Percentiles rank a stretch among this genome's conserved stretches.
phyloP scores from a whole-genome alignment of 1,284 basidiomycete genomes.

The Cutaneotrichosporon mucoides region DNA sequence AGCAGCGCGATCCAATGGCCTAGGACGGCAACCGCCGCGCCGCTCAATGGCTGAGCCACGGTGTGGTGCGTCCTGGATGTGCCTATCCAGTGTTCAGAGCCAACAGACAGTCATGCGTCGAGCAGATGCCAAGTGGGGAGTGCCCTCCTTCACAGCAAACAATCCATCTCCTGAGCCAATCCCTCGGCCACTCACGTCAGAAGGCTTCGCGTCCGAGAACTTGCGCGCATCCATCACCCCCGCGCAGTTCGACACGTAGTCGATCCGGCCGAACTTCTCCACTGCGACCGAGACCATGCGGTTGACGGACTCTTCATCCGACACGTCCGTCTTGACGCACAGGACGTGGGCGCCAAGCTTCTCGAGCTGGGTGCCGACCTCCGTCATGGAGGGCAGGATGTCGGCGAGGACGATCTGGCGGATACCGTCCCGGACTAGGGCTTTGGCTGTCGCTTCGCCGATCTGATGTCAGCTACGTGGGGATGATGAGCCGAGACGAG shows the following conservation, averaged over 20 bases:
- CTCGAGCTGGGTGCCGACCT: constrained; percentile 3
- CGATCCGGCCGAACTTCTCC: constrained; percentile 28
- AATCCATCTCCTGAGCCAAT: not conserved
- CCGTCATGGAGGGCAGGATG: constrained; percentile 7
- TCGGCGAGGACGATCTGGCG: constrained; percentile 9
- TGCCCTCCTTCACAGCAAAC: too few relatives aligned
- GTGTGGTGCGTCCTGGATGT: too few relatives aligned
- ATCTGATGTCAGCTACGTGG: constrained; percentile 5
- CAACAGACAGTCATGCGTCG: too few relatives aligned
- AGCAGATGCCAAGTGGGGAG: too few relatives aligned
- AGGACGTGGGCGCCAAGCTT: not conserved
- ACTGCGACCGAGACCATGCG: constrained; percentile 5
- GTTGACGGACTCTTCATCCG: constrained; percentile 12
- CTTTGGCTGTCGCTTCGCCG: constrained; percentile 11
- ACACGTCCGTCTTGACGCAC: constrained; percentile 12
- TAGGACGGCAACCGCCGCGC: too few relatives aligned
- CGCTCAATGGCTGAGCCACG: too few relatives aligned
- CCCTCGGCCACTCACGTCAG: not conserved
- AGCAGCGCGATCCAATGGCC: too few relatives aligned
- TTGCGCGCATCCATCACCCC: constrained; percentile 11
- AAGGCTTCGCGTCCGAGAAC: not conserved
- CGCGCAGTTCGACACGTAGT: constrained; percentile 37
- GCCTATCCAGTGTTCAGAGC: too few relatives aligned
- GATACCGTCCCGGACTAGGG: constrained; percentile 8
- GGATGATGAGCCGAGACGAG: not conserved